Evolutionary conservation across 1,139 yeast species (phyloP).

Genomic region (Blastobotrys arbuscula): DNA sequence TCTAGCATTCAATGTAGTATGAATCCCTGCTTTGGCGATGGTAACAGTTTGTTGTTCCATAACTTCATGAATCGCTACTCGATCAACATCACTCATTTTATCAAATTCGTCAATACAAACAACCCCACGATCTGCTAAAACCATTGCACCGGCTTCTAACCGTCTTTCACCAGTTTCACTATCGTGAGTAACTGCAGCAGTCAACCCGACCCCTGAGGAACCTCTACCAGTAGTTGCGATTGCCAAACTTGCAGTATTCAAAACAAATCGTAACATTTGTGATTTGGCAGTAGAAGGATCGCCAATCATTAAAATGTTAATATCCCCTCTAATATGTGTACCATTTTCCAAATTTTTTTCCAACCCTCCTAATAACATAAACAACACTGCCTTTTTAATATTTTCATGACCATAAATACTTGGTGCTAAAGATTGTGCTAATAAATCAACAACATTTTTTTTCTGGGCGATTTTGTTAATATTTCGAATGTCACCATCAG

Average conservation of each 20-base stretch:
- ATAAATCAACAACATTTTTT: conserved; percentile 65
- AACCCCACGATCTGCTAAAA: conserved; percentile 92
- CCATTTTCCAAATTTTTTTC: conserved; percentile 95
- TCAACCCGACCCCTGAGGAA: conserved; percentile 98
- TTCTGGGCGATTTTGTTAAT: conserved; percentile 72
- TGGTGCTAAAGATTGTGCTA: conserved; percentile 88
- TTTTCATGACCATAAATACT: conserved; percentile 91
- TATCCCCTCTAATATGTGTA: conserved; percentile 96
- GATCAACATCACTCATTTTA: conserved; percentile 93
- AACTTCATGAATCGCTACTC: conserved; percentile 98
- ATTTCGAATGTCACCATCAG: conserved; percentile 80
- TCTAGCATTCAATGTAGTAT: conserved; percentile 92
- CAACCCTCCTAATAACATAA: conserved; percentile 90
- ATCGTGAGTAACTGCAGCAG: conserved; percentile 97
- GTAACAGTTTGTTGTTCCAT: conserved; percentile 99
- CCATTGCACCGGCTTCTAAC: conserved; percentile 99
- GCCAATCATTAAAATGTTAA: conserved; percentile 93
- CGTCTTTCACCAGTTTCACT: conserved; percentile 96
- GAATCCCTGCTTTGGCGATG: conserved; percentile 97
- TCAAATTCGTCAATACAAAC: conserved; percentile 99
- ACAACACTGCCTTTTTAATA: conserved; percentile 83
- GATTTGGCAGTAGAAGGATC: conserved; percentile 99
- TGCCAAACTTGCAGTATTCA: conserved; percentile 91
- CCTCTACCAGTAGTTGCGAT: conserved; percentile 99
- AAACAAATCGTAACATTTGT: conserved; percentile 86